A percentile compares a stretch with the other conserved stretches of the same genome.
Evolutionary conservation across 2,329 filamentous ascomycete species (phyloP).

Genomic region (Calonectria hongkongensis): DNA sequence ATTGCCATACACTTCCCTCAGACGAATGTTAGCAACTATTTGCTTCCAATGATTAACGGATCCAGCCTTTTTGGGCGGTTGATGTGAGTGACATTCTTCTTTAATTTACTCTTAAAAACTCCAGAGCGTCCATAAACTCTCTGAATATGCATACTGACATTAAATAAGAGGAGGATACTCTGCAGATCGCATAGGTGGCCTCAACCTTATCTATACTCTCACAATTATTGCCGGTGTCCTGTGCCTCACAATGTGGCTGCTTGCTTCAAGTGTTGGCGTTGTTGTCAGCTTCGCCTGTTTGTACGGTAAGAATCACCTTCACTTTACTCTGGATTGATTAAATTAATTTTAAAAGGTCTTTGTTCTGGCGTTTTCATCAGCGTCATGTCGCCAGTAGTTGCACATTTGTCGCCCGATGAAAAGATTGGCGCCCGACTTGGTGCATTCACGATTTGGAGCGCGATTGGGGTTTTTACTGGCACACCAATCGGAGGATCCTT

Average conservation of each 20-base stretch:
- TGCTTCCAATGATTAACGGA: conserved; percentile 13
- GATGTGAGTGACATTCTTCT: not conserved
- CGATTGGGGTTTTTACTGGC: not conserved
- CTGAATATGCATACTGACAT: not conserved
- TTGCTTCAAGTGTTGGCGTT: not conserved
- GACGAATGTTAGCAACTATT: not conserved
- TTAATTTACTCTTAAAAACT: too few species aligned
- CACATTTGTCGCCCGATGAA: not conserved
- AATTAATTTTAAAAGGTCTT: not conserved
- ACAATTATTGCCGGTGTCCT: not conserved
- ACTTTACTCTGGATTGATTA: too few species aligned
- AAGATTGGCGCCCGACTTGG: conserved; percentile 10
- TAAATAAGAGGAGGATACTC: not conserved
- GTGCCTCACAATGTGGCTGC: conserved; percentile 13
- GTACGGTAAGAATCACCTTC: not conserved
- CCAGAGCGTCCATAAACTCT: too few species aligned
- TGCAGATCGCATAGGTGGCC: not conserved
- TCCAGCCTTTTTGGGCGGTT: conserved; percentile 2
- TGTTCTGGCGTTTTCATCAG: conserved; percentile 17
- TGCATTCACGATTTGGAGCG: conserved; percentile 1
- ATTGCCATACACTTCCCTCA: not conserved
- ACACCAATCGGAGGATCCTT: not conserved
- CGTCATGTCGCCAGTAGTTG: conserved; percentile 11
- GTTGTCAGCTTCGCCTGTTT: not conserved
- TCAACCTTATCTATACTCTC: not conserved